Evolutionary conservation across 2,329 filamentous ascomycete genomes (phyloP).

Genomic region (Fusarium duplospermum): DNA sequence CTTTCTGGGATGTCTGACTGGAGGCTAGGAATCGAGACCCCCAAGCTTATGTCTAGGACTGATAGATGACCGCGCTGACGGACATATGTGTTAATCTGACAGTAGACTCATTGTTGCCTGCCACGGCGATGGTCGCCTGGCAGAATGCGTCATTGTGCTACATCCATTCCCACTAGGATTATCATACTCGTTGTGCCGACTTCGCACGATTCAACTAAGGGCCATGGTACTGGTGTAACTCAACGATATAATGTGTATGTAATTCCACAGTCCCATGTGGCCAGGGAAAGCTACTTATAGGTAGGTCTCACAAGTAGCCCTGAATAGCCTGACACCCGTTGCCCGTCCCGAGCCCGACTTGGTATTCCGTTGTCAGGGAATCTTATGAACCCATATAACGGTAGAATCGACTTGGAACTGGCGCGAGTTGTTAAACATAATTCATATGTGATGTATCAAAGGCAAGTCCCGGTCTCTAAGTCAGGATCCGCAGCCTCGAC

Average conservation of each 20-base stretch:
- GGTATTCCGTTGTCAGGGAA: neutral
- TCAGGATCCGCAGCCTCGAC: slow-evolving; percentile 41
- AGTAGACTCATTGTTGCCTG: neutral
- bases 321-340: neutral
- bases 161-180: neutral
- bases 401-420: neutral
- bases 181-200: neutral
- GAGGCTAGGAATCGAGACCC: neutral
- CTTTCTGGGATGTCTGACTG: neutral
- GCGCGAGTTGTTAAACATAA: slow-evolving; percentile 9
- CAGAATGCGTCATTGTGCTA: neutral
- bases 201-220: neutral
- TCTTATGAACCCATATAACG: neutral
- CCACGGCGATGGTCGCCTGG: neutral
- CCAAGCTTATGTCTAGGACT: neutral
- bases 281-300: neutral
- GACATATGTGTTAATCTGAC: neutral
- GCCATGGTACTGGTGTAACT: neutral
- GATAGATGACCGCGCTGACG: neutral
- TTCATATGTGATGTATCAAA: slow-evolving; percentile 33
- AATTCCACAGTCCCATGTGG: neutral
- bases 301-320: neutral
- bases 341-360: neutral
- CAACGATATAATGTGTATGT: neutral
- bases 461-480: slow-evolving; percentile 41